Conservation (phyloP, 2,329 filamentous ascomycete species). For the Aspergillus sp. region DNA sequence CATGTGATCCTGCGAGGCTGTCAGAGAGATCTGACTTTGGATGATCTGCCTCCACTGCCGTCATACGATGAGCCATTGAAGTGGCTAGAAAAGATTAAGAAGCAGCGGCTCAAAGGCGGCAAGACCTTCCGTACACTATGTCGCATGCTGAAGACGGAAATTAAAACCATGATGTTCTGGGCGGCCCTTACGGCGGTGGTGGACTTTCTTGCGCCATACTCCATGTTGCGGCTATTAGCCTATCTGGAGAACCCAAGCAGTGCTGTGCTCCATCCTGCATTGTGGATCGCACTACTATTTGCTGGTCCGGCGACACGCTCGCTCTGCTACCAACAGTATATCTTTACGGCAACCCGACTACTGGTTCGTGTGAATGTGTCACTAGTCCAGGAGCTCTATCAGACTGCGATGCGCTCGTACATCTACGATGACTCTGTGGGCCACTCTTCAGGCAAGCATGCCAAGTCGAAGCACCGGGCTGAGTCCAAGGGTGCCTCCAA, state of each 20-base stretch:
- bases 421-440: constrained; percentile 51
- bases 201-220: constrained; percentile 57
- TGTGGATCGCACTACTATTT: constrained; percentile 59
- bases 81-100: constrained; percentile 29
- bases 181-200: constrained; percentile 28
- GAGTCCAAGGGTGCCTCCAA: constrained; percentile 30
- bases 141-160: constrained; percentile 27
- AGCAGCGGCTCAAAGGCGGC: constrained; percentile 27
- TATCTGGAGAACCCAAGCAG: constrained; percentile 51
- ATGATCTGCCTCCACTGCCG: constrained; percentile 35
- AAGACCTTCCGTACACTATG: constrained; percentile 31
- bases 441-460: not conserved
- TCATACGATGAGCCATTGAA: constrained; percentile 32
- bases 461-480: not conserved
- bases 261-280: constrained; percentile 52
- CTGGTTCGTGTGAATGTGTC: constrained; percentile 59
- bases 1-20: constrained; percentile 33
- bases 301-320: constrained; percentile 53
- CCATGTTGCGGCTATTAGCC: constrained; percentile 56
- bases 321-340: constrained; percentile 57
- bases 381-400: constrained; percentile 61
- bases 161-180: constrained; percentile 32
- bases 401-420: constrained; percentile 56
- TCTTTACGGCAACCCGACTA: constrained; percentile 59
- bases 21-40: constrained; percentile 30